Evolutionary conservation across 495 filamentous ascomycete genomes (phyloP).

Genomic region (Apiosordaria backusii): DNA sequence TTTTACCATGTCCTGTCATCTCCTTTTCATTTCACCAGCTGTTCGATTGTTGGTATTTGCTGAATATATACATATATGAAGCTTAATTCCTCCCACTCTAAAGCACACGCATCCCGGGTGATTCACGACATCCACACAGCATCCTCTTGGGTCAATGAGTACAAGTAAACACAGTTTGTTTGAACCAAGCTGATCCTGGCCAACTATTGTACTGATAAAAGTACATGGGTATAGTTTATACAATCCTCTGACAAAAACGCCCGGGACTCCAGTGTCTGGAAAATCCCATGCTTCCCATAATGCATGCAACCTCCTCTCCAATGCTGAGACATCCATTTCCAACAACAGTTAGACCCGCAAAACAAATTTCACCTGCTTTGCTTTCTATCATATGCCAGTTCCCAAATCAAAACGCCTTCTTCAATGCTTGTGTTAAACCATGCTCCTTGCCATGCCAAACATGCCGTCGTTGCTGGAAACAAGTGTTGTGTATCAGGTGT

Average conservation of each 20-base stretch:
- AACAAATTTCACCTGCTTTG: not conserved
- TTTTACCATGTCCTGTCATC: too few relatives aligned
- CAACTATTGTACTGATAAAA: not conserved
- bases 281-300: not conserved
- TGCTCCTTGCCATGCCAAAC: not conserved
- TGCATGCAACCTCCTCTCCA: not conserved
- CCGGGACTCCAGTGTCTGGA: not conserved
- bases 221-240: not conserved
- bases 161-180: not conserved
- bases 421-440: not conserved
- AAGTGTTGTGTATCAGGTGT: not conserved
- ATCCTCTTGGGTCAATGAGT: not conserved
- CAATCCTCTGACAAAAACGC: not conserved
- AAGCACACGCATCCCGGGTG: not conserved
- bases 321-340: not conserved
- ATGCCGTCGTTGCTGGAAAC: not conserved
- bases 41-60: too few relatives aligned
- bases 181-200: not conserved
- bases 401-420: not conserved
- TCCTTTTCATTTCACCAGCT: too few relatives aligned
- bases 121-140: not conserved
- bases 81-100: too few relatives aligned
- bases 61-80: too few relatives aligned
- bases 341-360: not conserved
- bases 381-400: not conserved